phyloP scores from a whole-genome alignment of 225 moss, liverwort and hornwort genomes.

The Physcomitrium patens region DNA sequence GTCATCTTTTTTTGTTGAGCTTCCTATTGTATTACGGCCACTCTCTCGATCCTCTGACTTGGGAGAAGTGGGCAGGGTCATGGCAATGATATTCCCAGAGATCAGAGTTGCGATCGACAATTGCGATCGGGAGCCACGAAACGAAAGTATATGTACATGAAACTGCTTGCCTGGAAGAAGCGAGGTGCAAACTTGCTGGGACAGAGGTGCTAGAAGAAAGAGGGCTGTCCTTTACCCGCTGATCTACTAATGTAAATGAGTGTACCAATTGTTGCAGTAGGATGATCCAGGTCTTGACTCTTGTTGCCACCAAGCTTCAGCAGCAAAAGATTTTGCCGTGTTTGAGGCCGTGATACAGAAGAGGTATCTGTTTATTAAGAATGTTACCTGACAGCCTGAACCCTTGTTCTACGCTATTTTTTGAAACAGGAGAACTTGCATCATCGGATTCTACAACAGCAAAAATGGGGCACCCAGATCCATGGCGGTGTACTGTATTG shows the following conservation, averaged over 20 bases:
- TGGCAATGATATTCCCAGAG: too few relatives aligned
- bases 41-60: constrained; percentile 2
- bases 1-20: not conserved
- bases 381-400: not conserved
- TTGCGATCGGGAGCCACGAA: not conserved
- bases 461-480: not conserved
- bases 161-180: not conserved
- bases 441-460: not conserved
- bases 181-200: constrained; percentile 24
- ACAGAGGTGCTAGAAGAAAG: constrained; percentile 7
- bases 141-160: not conserved
- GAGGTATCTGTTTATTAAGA: too few relatives aligned
- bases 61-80: too few relatives aligned
- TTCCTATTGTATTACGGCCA: not conserved
- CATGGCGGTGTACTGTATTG: not conserved
- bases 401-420: not conserved
- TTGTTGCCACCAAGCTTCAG: too few relatives aligned
- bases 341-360: too few relatives aligned
- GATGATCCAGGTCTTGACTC: too few relatives aligned
- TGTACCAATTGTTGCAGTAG: too few relatives aligned
- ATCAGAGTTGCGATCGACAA: not conserved
- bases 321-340: too few relatives aligned
- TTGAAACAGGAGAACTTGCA: not conserved
- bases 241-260: not conserved
- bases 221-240: constrained; percentile 9